phyloP scores from a whole-genome alignment of 192 early-diverging fungal genomes.

The Coemansia erecta region DNA sequence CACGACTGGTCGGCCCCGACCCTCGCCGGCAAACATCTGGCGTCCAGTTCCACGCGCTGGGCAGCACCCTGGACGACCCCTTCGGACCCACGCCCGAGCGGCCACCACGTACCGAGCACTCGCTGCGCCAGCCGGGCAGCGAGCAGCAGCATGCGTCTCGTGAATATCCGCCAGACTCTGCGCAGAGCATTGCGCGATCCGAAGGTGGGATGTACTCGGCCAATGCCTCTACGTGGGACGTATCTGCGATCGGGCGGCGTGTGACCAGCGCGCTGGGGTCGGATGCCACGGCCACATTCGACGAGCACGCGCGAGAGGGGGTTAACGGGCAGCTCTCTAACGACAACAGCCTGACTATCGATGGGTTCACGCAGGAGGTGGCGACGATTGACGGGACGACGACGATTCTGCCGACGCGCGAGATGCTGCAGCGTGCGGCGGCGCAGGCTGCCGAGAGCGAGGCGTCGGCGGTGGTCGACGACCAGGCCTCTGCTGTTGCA shows the following conservation, averaged over 20 bases:
- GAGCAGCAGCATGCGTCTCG: background rate
- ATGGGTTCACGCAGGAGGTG: constrained; percentile 9
- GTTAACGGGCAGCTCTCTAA: constrained; percentile 22
- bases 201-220: background rate
- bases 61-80: constrained; percentile 28
- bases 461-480: background rate
- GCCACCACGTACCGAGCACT: background rate
- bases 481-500: constrained; percentile 1
- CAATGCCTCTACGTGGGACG: background rate
- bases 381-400: constrained; percentile 42
- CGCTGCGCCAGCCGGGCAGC: background rate
- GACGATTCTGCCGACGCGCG: constrained; percentile 44
- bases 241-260: constrained; percentile 2
- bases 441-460: constrained; percentile 24
- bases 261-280: constrained; percentile 11
- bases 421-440: constrained; percentile 49
- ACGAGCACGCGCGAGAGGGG: constrained; percentile 1
- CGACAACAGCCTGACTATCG: constrained; percentile 27
- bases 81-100: constrained; percentile 39
- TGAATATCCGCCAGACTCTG: constrained; percentile 13
- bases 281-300: constrained; percentile 36
- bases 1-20: background rate
- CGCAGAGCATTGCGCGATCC: constrained; percentile 3
- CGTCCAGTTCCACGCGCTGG: constrained; percentile 31
- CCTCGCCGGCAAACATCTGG: constrained; percentile 4